phyloP scores from a whole-genome alignment of 768 basidiomycete genomes.

The Neoboletus brunneissimus region DNA sequence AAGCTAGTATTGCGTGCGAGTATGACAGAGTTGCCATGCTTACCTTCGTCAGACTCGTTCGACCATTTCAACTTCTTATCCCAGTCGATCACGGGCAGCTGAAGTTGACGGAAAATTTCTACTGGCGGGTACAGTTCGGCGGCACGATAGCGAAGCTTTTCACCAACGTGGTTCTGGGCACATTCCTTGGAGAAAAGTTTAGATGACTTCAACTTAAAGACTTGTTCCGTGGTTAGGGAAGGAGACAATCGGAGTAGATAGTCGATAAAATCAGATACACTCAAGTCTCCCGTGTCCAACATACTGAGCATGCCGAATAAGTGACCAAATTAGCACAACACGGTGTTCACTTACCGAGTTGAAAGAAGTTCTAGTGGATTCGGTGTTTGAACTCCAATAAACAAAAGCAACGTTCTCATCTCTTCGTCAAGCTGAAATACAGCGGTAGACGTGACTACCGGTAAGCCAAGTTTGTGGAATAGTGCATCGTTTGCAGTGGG shows the following conservation, averaged over 20 bases:
- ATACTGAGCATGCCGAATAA: not conserved
- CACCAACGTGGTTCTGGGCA: conserved; percentile 20
- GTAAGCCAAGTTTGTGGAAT: too few relatives aligned
- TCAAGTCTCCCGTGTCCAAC: not conserved
- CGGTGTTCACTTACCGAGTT: not conserved
- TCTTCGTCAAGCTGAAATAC: too few relatives aligned
- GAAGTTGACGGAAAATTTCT: conserved; percentile 30
- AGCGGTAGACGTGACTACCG: too few relatives aligned
- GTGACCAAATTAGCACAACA: not conserved
- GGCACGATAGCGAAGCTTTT: conserved; percentile 51
- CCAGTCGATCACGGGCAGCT: conserved; percentile 84
- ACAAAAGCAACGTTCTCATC: too few relatives aligned
- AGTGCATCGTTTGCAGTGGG: too few relatives aligned
- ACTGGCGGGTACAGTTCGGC: conserved; percentile 80
- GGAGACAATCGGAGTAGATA: not conserved
- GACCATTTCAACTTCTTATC: conserved; percentile 69
- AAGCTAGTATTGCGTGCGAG: not conserved
- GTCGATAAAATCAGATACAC: not conserved
- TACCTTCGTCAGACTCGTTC: conserved; percentile 77
- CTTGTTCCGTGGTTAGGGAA: not conserved
- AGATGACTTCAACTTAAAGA: not conserved
- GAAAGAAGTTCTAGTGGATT: too few relatives aligned
- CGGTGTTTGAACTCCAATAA: too few relatives aligned
- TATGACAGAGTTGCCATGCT: not conserved
- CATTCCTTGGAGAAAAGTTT: conserved; percentile 53